Conservation (phyloP, 305 asterid species). For the Fraxinus floribunda region DNA sequence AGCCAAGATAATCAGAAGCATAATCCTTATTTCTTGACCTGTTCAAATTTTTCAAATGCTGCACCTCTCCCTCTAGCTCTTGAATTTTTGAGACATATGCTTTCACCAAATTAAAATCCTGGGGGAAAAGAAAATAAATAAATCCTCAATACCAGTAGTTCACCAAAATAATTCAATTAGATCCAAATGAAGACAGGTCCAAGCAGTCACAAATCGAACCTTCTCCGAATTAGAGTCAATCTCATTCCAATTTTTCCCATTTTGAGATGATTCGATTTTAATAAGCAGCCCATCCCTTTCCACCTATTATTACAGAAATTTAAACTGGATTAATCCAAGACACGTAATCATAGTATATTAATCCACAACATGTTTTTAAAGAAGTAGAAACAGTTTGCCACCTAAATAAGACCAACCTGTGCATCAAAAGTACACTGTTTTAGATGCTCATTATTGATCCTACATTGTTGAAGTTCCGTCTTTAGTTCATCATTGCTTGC, state of each 20-base stretch:
- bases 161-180: conserved; percentile 1
- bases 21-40: conserved; percentile 40
- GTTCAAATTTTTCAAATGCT: conserved; percentile 40
- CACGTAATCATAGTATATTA: not conserved
- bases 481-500: conserved; percentile 73
- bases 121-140: conserved; percentile 8
- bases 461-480: conserved; percentile 62
- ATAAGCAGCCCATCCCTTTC: conserved; percentile 76
- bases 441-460: conserved; percentile 54
- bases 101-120: conserved; percentile 75
- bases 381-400: not conserved
- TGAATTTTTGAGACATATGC: conserved; percentile 71
- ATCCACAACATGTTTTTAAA: not conserved
- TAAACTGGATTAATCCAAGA: conserved; percentile 12
- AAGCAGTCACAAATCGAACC: conserved; percentile 43
- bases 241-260: conserved; percentile 67
- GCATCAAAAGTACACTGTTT: conserved; percentile 75
- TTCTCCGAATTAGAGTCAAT: conserved; percentile 43
- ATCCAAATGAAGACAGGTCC: not conserved
- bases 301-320: conserved; percentile 45
- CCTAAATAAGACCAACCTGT: conserved; percentile 53
- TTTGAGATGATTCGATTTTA: conserved; percentile 65
- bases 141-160: not conserved
- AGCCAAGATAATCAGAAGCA: conserved; percentile 40
- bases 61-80: conserved; percentile 72